Percentiles rank a stretch among this genome's conserved stretches.
These are phyloP conservation scores for Talaromyces borbonicus DNA, from an alignment of 495 filamentous ascomycete genomes.

Conservation along the genomic window DNA sequence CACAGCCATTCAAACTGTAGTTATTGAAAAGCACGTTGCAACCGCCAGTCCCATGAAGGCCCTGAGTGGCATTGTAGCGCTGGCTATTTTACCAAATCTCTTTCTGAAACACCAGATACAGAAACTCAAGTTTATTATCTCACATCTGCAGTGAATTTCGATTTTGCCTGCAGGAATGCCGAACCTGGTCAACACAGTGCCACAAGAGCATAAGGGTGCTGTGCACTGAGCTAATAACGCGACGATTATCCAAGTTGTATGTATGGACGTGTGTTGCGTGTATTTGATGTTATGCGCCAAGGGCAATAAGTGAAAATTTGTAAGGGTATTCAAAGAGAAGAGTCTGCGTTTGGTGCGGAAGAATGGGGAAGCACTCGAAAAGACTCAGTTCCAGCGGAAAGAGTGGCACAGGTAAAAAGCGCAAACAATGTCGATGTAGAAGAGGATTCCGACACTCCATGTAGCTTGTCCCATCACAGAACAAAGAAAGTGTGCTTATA, in stretches of 20 bases:
- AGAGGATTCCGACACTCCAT: background rate
- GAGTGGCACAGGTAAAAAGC: constrained; percentile 9
- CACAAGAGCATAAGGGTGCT: constrained; percentile 2
- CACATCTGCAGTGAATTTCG: background rate
- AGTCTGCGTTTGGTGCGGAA: constrained; percentile 12
- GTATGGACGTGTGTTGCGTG: constrained; percentile 12
- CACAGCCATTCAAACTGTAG: constrained; percentile 47
- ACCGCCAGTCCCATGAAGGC: constrained; percentile 49
- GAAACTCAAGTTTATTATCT: background rate
- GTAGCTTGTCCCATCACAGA: constrained; percentile 13
- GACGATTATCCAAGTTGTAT: constrained; percentile 15
- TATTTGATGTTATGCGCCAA: constrained; percentile 8
- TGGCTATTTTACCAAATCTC: constrained; percentile 42
- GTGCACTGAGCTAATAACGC: constrained; percentile 19
- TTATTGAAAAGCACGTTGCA: constrained; percentile 41
- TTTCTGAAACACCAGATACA: constrained; percentile 36
- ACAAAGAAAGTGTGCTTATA: constrained; percentile 13
- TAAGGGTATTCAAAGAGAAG: constrained; percentile 7
- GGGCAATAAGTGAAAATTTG: constrained; percentile 14
- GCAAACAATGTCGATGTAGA: background rate
- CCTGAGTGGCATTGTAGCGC: constrained; percentile 47
- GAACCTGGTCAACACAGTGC: constrained; percentile 13
- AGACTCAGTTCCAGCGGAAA: constrained; percentile 8
- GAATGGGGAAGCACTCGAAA: constrained; percentile 12
- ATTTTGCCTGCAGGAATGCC: constrained; percentile 8